Evolutionary conservation across 139 green algal genomes (phyloP).

Genomic region (Chlorella sp.): DNA sequence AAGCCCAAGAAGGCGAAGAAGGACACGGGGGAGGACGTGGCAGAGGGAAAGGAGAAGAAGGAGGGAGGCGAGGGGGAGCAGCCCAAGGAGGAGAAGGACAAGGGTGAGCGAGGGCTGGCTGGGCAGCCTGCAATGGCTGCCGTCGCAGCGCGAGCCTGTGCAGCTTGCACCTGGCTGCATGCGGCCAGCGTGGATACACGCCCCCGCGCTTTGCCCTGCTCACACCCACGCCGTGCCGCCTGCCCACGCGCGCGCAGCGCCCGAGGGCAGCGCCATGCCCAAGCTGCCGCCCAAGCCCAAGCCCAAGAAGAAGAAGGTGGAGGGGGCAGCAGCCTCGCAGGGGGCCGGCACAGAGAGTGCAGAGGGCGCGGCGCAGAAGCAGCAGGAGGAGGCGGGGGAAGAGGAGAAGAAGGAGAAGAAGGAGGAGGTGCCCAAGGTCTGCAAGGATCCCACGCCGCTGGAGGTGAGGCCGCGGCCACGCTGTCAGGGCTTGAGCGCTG

Average conservation of each 20-base stretch:
- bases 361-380: not conserved
- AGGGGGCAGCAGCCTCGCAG: not conserved
- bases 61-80: not conserved
- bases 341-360: not conserved
- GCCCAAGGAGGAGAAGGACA: conserved; percentile 12
- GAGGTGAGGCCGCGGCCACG: not conserved
- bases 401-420: not conserved
- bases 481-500: not conserved
- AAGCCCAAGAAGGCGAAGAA: conserved; percentile 21
- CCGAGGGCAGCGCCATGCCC: not conserved
- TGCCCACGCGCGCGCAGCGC: too few species aligned
- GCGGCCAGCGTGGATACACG: too few species aligned
- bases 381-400: not conserved
- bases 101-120: too few species aligned
- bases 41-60: conserved; percentile 18
- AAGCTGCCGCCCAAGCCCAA: not conserved
- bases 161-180: too few species aligned
- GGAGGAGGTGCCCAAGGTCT: conserved; percentile 6
- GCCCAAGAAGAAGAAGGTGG: conserved; percentile 9
- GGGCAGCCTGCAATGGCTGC: too few species aligned
- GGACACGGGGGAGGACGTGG: conserved; percentile 14
- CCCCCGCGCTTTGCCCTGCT: too few species aligned
- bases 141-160: too few species aligned
- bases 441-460: conserved; percentile 9
- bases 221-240: too few species aligned